phyloP scores from a whole-genome alignment of 2,329 filamentous ascomycete species.

The Drechslera avenae region DNA sequence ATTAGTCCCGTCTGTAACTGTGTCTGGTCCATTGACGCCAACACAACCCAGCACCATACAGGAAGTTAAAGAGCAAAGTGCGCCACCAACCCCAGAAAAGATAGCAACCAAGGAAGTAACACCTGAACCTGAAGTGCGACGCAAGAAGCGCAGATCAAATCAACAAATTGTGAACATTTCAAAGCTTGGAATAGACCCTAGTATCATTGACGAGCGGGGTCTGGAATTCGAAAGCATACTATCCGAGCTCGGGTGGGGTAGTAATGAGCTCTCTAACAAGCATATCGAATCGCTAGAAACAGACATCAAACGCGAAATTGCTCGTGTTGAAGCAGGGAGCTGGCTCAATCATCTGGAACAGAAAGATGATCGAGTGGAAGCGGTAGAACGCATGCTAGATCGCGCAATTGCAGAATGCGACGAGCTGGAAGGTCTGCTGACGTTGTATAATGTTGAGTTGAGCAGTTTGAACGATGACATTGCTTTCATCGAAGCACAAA shows the following conservation, averaged over 20 bases:
- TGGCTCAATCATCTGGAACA: constrained; percentile 85
- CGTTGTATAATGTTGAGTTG: constrained; percentile 91
- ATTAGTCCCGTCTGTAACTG: constrained; percentile 41
- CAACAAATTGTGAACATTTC: constrained; percentile 81
- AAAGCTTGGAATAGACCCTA: constrained; percentile 76
- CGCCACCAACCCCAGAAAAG: constrained; percentile 48
- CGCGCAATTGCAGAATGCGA: constrained; percentile 93
- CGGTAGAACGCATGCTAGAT: constrained; percentile 85
- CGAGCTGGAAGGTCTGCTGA: constrained; percentile 91
- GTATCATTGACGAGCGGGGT: constrained; percentile 75
- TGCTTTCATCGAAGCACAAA: constrained; percentile 95
- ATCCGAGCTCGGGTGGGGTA: constrained; percentile 88
- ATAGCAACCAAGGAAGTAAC: constrained; percentile 22
- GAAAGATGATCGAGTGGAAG: constrained; percentile 86
- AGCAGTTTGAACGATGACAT: constrained; percentile 89
- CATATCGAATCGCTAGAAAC: constrained; percentile 80
- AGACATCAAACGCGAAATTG: constrained; percentile 85
- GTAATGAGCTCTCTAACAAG: constrained; percentile 73
- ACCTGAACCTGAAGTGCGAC: constrained; percentile 54
- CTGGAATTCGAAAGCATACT: constrained; percentile 82
- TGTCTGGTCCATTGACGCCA: constrained; percentile 40
- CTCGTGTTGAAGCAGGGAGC: constrained; percentile 87
- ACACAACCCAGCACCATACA: constrained; percentile 19
- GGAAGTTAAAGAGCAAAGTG: constrained; percentile 34
- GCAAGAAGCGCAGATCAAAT: constrained; percentile 68